Percentiles rank a stretch among this genome's conserved stretches.
Conservation (phyloP, 2,329 filamentous ascomycete genomes). For the Exophiala phaeomuriformis region DNA sequence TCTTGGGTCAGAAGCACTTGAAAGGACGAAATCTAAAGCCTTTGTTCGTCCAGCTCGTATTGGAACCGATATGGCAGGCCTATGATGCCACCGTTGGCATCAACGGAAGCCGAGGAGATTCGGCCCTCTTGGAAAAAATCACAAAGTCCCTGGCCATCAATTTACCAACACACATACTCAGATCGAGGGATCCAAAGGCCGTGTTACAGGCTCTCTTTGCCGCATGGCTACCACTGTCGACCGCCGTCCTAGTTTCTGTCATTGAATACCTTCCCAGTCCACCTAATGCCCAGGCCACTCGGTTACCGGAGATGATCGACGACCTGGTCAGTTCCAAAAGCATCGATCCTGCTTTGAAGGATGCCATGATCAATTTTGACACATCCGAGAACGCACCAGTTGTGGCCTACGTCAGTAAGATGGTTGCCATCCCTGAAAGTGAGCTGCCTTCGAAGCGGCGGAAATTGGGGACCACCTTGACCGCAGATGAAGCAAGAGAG, state of each 20-base stretch:
- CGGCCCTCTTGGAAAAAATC: slow-evolving; percentile 80
- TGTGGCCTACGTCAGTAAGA: slow-evolving; percentile 95
- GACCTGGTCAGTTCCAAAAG: slow-evolving; percentile 68
- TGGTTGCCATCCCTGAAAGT: slow-evolving; percentile 90
- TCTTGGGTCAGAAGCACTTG: slow-evolving; percentile 82
- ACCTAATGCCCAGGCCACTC: slow-evolving; percentile 65
- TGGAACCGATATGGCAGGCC: slow-evolving; percentile 93
- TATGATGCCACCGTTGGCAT: slow-evolving; percentile 78
- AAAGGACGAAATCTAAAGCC: slow-evolving; percentile 88
- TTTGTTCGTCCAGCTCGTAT: slow-evolving; percentile 92
- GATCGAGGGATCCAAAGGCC: slow-evolving; percentile 74
- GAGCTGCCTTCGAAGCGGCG: slow-evolving; percentile 83
- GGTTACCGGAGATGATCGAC: slow-evolving; percentile 71
- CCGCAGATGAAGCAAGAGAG: slow-evolving; percentile 81
- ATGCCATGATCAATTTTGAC: slow-evolving; percentile 79
- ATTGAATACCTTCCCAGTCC: slow-evolving; percentile 89
- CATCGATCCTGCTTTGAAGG: slow-evolving; percentile 61
- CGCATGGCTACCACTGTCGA: slow-evolving; percentile 86
- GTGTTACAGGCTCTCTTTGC: slow-evolving; percentile 81
- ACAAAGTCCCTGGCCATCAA: slow-evolving; percentile 81
- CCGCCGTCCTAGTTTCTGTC: slow-evolving; percentile 84
- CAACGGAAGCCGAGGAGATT: slow-evolving; percentile 74
- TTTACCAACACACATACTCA: slow-evolving; percentile 73
- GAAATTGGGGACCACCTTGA: slow-evolving; percentile 59
- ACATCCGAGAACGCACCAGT: slow-evolving; percentile 64